phyloP scores from a whole-genome alignment of 2,329 filamentous ascomycete species.

The Aspergillus thermomutatus region DNA sequence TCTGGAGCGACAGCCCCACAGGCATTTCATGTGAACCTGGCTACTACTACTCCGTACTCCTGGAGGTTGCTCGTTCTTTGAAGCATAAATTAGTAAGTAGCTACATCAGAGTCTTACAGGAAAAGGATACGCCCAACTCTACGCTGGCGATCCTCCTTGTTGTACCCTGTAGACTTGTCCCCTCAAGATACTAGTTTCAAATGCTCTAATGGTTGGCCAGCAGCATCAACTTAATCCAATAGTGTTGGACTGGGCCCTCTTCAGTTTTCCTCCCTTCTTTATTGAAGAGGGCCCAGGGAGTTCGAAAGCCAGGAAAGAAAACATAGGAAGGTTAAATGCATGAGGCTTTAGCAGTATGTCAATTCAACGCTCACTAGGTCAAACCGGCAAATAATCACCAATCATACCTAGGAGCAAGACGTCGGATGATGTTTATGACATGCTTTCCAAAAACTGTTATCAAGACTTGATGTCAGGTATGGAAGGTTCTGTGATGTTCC shows the following conservation, averaged over 20 bases:
- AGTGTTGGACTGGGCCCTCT: no score
- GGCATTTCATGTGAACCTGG: neutral
- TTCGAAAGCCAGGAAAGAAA: neutral
- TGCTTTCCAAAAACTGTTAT: neutral
- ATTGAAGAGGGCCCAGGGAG: neutral
- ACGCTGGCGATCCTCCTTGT: no score
- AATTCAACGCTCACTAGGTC: neutral
- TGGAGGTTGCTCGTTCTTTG: no score
- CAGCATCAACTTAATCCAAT: neutral
- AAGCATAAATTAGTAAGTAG: no score
- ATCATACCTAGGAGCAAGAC: neutral
- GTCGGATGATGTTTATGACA: neutral
- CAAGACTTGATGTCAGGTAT: neutral
- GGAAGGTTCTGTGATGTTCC: neutral
- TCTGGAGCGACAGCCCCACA: neutral
- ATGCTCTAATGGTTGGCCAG: no score
- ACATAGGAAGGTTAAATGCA: neutral
- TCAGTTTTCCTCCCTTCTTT: neutral
- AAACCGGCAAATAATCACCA: neutral
- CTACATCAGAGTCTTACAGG: no score
- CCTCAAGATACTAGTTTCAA: no score
- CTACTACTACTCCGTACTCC: no score
- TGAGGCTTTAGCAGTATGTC: neutral
- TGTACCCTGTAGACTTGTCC: no score
- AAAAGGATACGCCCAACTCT: no score